phyloP scores from a whole-genome alignment of 129 eudicot species.

The Chrysanthemum lavandulifolium region DNA sequence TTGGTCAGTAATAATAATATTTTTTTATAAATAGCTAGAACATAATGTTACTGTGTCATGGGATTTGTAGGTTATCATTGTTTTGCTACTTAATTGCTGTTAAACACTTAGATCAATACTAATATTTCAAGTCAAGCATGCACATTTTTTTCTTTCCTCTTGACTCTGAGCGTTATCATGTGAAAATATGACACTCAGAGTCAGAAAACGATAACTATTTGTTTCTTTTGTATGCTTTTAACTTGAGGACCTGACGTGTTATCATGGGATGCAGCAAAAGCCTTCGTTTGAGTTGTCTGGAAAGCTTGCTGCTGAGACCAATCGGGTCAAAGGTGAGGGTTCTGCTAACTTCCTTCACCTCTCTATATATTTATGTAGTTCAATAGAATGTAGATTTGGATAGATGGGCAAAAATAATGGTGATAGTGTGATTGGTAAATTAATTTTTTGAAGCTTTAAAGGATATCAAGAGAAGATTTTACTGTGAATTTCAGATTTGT shows the following conservation, averaged over 20 bases:
- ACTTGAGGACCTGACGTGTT: neutral
- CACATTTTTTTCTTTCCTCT: neutral
- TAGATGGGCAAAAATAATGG: neutral
- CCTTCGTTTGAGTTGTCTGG: constrained; percentile 99
- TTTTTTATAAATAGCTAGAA: neutral
- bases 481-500: too few relatives aligned
- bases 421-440: neutral
- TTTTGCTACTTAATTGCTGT: neutral
- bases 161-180: constrained; percentile 10
- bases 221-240: neutral
- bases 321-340: constrained; percentile 79
- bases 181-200: constrained; percentile 1
- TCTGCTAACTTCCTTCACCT: constrained; percentile 1
- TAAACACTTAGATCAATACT: neutral
- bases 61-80: too few relatives aligned
- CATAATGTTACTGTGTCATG: neutral
- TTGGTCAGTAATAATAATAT: neutral
- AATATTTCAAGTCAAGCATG: neutral
- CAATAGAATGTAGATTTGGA: neutral
- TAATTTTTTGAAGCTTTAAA: neutral
- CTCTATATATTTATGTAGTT: neutral
- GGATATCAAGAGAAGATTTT: neutral
- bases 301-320: constrained; percentile 96
- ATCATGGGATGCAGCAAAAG: constrained; percentile 63
- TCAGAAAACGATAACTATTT: neutral